Base-by-base conservation (phyloP, 106 monocot species). In the Dioscorea zingiberensis region DNA sequence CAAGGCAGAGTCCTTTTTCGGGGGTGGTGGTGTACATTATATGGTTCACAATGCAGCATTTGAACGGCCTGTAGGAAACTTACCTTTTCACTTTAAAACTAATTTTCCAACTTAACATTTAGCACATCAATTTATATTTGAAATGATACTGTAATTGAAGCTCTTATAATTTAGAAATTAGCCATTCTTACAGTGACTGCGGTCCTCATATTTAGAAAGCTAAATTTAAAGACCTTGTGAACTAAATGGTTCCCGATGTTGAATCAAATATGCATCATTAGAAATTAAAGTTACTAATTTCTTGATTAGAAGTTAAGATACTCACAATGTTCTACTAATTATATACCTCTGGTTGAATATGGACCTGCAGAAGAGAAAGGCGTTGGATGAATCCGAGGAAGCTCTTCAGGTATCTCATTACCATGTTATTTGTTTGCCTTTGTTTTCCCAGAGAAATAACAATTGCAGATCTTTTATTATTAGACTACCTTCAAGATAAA, bases 1-100 rank as follows among this genome's bases (percentile, higher is more conserved):
- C 21, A 84, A 79, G 66, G 98, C 98, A 32, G 98, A 98, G 71
- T 89, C 86, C 30, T 76, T 91, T 18, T 92, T 98, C 66, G 73
- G 73, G 19, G 69, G 71, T 60, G 68, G 81, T 47, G 98, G 98
- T 67, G 86, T 98, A 7, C 74, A 92, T 64, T 93, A 76, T 73
- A 98, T 98, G 98, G 73, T 98, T 29, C 98, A 98, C 65, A 98
- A 98, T 87, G 98, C 98, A 61, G 92, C 93, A 19, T 89, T 69
- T 78, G 98, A 98, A 65, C 89, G 89, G 21, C 92, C 93, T 51
- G 98, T 98, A 78, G 65, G 80, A 78, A 47, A 47, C 19, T 5
- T 51, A 13, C 13, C 23, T 24, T 47, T 64, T 38, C 3, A 11
- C 22, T 19, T 4, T 18, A 44, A 38, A 14, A 65, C 7, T 62